A percentile compares a stretch with the other conserved stretches of the same genome.
These are phyloP conservation scores for Penstemon davidsonii DNA, from an alignment of 257 asterid species.

Conservation along the genomic window DNA sequence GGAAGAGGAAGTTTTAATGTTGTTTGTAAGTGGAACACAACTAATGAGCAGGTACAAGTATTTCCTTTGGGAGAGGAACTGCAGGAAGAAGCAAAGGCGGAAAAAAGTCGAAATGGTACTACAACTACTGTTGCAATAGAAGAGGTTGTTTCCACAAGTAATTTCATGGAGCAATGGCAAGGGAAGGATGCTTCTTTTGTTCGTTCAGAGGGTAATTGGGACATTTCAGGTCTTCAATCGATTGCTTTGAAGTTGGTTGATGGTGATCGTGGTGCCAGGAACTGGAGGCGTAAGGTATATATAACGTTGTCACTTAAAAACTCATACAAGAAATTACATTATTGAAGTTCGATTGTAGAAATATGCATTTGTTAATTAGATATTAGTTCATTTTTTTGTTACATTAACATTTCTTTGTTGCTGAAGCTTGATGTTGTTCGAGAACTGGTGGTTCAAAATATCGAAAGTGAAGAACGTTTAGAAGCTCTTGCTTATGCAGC, in stretches of 20 bases:
- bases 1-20: conserved; percentile 55
- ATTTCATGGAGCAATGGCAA: conserved; percentile 93
- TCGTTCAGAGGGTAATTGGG: conserved; percentile 73
- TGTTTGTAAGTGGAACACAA: conserved; percentile 72
- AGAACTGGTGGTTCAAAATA: conserved; percentile 65
- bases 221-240: conserved; percentile 81
- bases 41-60: conserved; percentile 50
- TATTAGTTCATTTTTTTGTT: too few relatives aligned
- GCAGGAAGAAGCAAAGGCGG: conserved; percentile 35
- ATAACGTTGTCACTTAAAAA: neutral
- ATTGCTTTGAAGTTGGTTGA: conserved; percentile 73
- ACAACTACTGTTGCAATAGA: conserved; percentile 37
- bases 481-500: conserved; percentile 94
- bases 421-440: conserved; percentile 88
- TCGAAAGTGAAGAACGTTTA: conserved; percentile 60
- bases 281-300: conserved; percentile 95
- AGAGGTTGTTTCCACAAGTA: conserved; percentile 39
- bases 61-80: conserved; percentile 44
- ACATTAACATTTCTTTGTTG: conserved; percentile 6
- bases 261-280: conserved; percentile 78
- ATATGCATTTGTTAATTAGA: too few relatives aligned
- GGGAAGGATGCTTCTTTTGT: conserved; percentile 72
- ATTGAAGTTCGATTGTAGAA: too few relatives aligned
- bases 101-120: conserved; percentile 45
- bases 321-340: too few relatives aligned